Evolutionary conservation across 2,329 filamentous ascomycete species (phyloP), one percentile per base, ranked within the genome.

Genomic region (Diaporthe sp.): DNA sequence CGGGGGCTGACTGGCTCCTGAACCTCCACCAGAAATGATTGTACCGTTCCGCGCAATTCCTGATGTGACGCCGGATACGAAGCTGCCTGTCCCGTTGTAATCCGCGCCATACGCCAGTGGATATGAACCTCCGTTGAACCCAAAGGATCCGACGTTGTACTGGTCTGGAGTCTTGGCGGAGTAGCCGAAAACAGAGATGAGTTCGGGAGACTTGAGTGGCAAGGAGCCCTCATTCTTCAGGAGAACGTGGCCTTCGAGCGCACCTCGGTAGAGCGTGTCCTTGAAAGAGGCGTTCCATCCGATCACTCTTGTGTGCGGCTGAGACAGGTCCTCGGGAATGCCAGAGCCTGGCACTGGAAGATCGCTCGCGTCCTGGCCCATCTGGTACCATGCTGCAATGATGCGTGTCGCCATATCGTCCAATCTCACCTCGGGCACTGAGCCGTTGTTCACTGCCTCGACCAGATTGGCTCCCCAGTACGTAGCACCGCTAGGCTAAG

Each of bases 181-280:
- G 79, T 92, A 93, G 37, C 91, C 89, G 77, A 89, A 92, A 22
- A 93, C 76, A 2, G 91, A 90, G 66, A 93, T 77, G 75, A 88
- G 78, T 75, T 85, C 81, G 3, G 87, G 87, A 9, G 85, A 81
- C 17, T 85, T 84, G 0, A 93, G 81, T 0, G 91, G 91, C 0
- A 93, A 84, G 0, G 89, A 82, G 19, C 84, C 84, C 58, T 89
- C 88, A 79, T 93, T 93, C 80, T 93, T 93, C 44, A 93, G 85
- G 0, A 93, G 85, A 2, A 93, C 91, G 71, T 92, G 90, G 7
- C 91, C 90, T 77, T 92, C 90, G 5, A 91, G 83, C 0, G 90
- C 91, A 4, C 89, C 88, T 19, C 89, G 83, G 0, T 91, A 79
- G 0, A 91, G 79, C 0, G 82, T 79, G 66, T 81, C 77, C 56